Evolutionary conservation across 495 filamentous ascomycete genomes (phyloP), one percentile per base, ranked within the genome.

Genomic region (Daldinia decipiens): DNA sequence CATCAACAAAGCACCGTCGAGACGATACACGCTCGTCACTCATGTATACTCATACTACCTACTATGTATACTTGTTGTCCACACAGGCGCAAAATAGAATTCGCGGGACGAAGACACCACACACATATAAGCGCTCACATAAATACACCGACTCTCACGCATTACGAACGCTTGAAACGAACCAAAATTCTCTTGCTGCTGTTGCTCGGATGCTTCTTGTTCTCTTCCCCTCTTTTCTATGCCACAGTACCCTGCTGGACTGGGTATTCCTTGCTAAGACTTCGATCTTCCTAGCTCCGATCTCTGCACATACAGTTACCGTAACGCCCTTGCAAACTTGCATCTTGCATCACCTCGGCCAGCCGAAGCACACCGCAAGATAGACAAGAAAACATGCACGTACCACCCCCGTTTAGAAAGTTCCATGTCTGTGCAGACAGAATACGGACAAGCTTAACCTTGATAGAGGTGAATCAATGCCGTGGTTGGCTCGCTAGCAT

Each of bases 251-350:
- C 17, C 50, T 56, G 68, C 62, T 52, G 59, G 59, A 65, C 59
- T 72, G 64, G 69, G 51, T 67, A 17, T 72, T 72, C 70, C 70
- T 72, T 72, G 65, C 56, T 62, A 12, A 61, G 47, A 51, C 40
- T 56, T 68, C 60, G 70, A 73, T 73, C 65, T 69, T 59, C 60
- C 62, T 73, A 68, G 70, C 65, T 69, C 62, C 70, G 70, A 73
- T 69, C 70, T 68, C 62, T 52, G 34, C 24, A 59, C 57, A 47
- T 62, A 50, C 26, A 51, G 51, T 72, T 72, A 72, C 70, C 70
- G 70, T 68, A 65, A 72, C 21, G 60, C 65, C 65, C 70, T 72
- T 55, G 70, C 60, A 65, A 65, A 36, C 57, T 52, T 65, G 64
- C 70, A 72, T 67, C 70, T 68, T 65, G 65, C 69, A 67, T 67